Percentiles rank a stretch among this genome's conserved stretches.
Evolutionary conservation across 768 basidiomycete genomes (phyloP).

Genomic region (Boletus tomentosulus): DNA sequence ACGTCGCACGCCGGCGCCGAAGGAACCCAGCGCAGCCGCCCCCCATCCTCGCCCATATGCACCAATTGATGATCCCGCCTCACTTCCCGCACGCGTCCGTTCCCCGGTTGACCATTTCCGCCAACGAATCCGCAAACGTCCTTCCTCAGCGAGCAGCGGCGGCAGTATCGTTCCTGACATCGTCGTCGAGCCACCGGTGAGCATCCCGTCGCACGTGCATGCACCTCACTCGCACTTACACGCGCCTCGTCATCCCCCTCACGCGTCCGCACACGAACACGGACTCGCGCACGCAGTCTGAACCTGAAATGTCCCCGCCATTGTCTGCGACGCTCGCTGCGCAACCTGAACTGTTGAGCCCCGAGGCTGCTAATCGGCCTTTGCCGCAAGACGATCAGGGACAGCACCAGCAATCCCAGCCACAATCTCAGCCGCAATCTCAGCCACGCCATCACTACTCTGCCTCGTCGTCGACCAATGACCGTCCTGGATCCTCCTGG

Average conservation of each 20-base stretch:
- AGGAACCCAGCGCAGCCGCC: constrained; percentile 4
- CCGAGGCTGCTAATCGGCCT: constrained; percentile 35
- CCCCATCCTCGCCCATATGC: background rate
- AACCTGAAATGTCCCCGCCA: constrained; percentile 36
- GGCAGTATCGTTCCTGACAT: constrained; percentile 37
- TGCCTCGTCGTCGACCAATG: background rate
- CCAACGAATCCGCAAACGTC: constrained; percentile 28
- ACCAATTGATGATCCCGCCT: constrained; percentile 1
- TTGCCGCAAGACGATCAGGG: constrained; percentile 18
- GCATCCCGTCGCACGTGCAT: background rate
- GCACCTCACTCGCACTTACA: background rate
- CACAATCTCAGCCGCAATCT: background rate
- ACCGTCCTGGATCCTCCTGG: constrained; percentile 15
- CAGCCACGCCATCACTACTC: background rate
- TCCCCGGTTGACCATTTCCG: constrained; percentile 24
- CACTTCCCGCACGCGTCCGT: constrained; percentile 12
- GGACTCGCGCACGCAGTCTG: constrained; percentile 29
- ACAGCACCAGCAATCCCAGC: constrained; percentile 1
- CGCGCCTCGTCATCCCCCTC: background rate
- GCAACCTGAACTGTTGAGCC: constrained; percentile 41
- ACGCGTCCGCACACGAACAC: background rate
- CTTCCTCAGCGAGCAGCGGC: constrained; percentile 28
- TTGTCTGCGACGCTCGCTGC: constrained; percentile 25
- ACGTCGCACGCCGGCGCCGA: constrained; percentile 14
- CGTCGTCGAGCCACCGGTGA: constrained; percentile 46